phyloP scores from a whole-genome alignment of 805 yeast genomes.

The Saccharomycopsis selenospora region DNA sequence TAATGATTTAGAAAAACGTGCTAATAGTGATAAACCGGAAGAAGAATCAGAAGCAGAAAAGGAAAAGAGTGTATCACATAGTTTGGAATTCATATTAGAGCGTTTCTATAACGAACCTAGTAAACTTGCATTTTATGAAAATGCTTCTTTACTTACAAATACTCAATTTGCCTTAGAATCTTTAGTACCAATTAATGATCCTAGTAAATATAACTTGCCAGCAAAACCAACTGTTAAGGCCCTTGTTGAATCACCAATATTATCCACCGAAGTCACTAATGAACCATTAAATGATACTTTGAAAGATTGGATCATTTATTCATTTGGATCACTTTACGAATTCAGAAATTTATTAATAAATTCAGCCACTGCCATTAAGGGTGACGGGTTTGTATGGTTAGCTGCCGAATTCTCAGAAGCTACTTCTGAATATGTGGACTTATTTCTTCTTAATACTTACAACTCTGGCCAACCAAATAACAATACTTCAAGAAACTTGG shows the following conservation, averaged over 20 bases:
- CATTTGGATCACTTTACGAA: slow-evolving; percentile 74
- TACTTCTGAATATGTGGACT: slow-evolving; percentile 33
- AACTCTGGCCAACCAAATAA: slow-evolving; percentile 82
- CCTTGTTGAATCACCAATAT: slow-evolving; percentile 39
- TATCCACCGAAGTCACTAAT: slow-evolving; percentile 22
- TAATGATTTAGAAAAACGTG: slow-evolving; percentile 29
- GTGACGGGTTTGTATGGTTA: slow-evolving; percentile 90
- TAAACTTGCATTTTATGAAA: slow-evolving; percentile 30
- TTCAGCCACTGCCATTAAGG: slow-evolving; percentile 66
- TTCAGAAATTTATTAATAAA: slow-evolving; percentile 63
- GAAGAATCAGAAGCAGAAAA: slow-evolving; percentile 22
- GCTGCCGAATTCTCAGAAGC: slow-evolving; percentile 43
- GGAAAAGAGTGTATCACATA: not conserved
- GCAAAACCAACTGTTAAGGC: slow-evolving; percentile 18
- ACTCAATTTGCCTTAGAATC: slow-evolving; percentile 32
- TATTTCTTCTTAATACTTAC: slow-evolving; percentile 76
- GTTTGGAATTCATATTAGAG: slow-evolving; percentile 11
- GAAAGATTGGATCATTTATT: slow-evolving; percentile 42
- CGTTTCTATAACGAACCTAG: slow-evolving; percentile 20
- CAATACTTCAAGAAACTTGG: slow-evolving; percentile 44
- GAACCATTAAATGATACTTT: slow-evolving; percentile 33
- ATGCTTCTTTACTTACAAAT: slow-evolving; percentile 35
- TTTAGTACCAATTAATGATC: slow-evolving; percentile 22
- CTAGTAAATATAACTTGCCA: slow-evolving; percentile 20
- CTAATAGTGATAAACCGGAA: slow-evolving; percentile 25